Conservation (phyloP, 2,329 filamentous ascomycete genomes). For the Penicillium fuscoglaucum region DNA sequence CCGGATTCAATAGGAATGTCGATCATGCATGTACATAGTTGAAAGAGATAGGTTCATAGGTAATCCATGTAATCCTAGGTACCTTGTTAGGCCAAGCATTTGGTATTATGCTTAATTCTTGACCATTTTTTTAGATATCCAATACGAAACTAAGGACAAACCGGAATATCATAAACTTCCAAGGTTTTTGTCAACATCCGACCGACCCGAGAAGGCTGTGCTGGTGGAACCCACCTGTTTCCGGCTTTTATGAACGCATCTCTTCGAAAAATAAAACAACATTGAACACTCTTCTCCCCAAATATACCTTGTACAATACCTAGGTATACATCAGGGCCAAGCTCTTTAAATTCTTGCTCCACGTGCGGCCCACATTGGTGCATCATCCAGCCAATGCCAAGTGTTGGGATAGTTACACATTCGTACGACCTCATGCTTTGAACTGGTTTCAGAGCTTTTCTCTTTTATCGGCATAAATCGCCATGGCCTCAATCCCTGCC, state of each 20-base stretch:
- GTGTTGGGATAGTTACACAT: slow-evolving; percentile 3
- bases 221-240: slow-evolving; percentile 18
- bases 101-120: too few relatives aligned
- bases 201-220: slow-evolving; percentile 28
- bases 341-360: neutral
- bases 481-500: slow-evolving; percentile 2
- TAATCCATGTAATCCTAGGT: too few relatives aligned
- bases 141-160: too few relatives aligned
- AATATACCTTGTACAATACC: neutral
- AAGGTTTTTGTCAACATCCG: slow-evolving; percentile 14
- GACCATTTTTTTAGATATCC: too few relatives aligned
- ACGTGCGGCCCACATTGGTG: neutral
- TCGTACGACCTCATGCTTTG: slow-evolving; percentile 13
- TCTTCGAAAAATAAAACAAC: neutral
- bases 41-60: too few relatives aligned
- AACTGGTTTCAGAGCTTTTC: neutral
- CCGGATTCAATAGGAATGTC: too few relatives aligned
- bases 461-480: neutral
- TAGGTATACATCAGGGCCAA: neutral
- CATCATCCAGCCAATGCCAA: slow-evolving; percentile 7
- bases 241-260: neutral
- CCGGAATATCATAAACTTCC: neutral
- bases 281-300: neutral
- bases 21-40: too few relatives aligned
- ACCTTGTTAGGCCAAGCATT: neutral